phyloP scores from a whole-genome alignment of 148 eudicot genomes.

The Suaeda aralocaspica region DNA sequence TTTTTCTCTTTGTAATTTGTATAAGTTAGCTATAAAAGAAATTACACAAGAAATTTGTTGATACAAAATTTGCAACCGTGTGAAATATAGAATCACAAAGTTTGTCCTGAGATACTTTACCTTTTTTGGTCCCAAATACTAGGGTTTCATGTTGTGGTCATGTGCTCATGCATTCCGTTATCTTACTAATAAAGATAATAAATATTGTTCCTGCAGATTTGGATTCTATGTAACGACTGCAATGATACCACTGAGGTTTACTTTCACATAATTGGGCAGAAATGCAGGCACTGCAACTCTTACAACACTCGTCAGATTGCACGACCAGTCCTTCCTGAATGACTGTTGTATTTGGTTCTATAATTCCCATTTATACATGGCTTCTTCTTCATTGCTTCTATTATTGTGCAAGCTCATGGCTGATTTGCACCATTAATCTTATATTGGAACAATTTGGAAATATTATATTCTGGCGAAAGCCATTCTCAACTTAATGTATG shows the following conservation, averaged over 20 bases:
- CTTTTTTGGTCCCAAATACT: too few relatives aligned
- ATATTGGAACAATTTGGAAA: constrained; percentile 14
- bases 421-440: constrained; percentile 25
- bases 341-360: neutral
- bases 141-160: too few relatives aligned
- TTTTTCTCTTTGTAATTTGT: too few relatives aligned
- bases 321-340: constrained; percentile 70
- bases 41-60: too few relatives aligned
- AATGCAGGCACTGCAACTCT: constrained; percentile 83
- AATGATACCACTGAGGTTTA: constrained; percentile 84
- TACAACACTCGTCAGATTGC: constrained; percentile 80
- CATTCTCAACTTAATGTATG: constrained; percentile 5
- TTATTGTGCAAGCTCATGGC: constrained; percentile 21
- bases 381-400: constrained; percentile 12
- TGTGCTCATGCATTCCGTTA: too few relatives aligned
- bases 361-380: neutral
- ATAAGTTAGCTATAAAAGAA: too few relatives aligned
- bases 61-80: too few relatives aligned
- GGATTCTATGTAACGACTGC: constrained; percentile 94
- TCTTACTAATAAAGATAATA: too few relatives aligned
- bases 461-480: constrained; percentile 1
- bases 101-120: too few relatives aligned
- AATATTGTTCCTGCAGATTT: constrained; percentile 47
- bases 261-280: constrained; percentile 93
- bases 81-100: too few relatives aligned